These are phyloP conservation scores for Solanum phureja DNA, from an alignment of 257 asterid genomes.

Conservation along the genomic window DNA sequence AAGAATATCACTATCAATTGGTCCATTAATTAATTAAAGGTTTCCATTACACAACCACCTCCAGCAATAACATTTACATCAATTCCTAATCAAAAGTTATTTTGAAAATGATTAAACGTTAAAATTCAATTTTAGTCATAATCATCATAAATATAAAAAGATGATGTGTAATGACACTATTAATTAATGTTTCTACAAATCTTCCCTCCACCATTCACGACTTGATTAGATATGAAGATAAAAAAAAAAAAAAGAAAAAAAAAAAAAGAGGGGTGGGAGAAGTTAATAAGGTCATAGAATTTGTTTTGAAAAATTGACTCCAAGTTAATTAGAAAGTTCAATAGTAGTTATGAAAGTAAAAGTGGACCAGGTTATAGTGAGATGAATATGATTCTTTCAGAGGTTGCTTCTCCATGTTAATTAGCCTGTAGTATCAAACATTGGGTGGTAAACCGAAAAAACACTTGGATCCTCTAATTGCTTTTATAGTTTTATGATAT, in stretches of 20 bases:
- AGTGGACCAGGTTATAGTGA: neutral
- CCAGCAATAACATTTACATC: neutral
- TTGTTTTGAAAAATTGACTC: neutral
- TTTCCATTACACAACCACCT: neutral
- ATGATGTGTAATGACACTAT: neutral
- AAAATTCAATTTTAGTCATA: neutral
- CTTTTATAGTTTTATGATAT: neutral
- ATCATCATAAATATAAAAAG: neutral
- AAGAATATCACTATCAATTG: neutral
- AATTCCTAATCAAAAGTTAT: neutral
- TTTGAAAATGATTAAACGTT: neutral
- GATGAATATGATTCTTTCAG: neutral
- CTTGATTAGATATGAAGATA: constrained; percentile 27
- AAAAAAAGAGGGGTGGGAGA: neutral
- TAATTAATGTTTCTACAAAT: neutral
- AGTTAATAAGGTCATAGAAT: neutral
- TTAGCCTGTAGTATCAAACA: neutral
- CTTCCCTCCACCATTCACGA: constrained; percentile 52
- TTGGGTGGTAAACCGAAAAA: neutral
- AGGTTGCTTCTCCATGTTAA: neutral
- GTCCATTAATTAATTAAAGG: neutral
- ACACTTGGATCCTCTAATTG: neutral
- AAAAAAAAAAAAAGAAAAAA: too few relatives aligned
- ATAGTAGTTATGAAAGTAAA: neutral
- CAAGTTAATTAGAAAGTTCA: neutral